These are phyloP conservation scores for Suhomyces kilbournensis DNA, from an alignment of 805 yeast genomes.

Conservation along the genomic window DNA sequence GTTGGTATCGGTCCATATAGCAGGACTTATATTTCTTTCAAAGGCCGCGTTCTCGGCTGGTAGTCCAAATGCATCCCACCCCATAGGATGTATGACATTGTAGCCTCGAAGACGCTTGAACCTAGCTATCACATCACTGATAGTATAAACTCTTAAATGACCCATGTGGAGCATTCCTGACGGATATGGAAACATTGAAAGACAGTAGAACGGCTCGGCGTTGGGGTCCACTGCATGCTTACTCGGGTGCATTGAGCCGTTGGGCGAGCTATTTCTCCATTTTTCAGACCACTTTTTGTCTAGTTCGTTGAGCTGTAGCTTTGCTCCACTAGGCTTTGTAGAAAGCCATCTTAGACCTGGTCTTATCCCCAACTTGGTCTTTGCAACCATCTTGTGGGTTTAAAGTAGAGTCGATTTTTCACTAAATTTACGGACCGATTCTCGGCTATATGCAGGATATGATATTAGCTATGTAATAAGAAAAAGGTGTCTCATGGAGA, in stretches of 20 bases:
- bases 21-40: constrained; percentile 76
- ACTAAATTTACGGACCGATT: neutral
- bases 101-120: constrained; percentile 74
- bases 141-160: constrained; percentile 88
- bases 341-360: neutral
- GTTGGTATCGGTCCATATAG: constrained; percentile 77
- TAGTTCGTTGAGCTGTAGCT: constrained; percentile 24
- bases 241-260: constrained; percentile 37
- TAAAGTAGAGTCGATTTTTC: neutral
- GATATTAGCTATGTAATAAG: neutral
- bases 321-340: neutral
- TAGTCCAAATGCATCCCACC: constrained; percentile 98
- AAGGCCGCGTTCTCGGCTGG: constrained; percentile 99
- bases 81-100: constrained; percentile 91
- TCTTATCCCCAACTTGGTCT: neutral
- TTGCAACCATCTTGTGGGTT: neutral
- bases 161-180: constrained; percentile 93
- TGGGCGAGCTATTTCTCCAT: constrained; percentile 43
- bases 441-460: neutral
- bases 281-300: constrained; percentile 53
- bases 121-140: constrained; percentile 79
- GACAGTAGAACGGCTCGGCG: constrained; percentile 51
- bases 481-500: neutral
- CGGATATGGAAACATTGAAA: constrained; percentile 95
- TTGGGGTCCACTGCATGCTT: constrained; percentile 14